Percentiles rank a stretch among this genome's conserved stretches.
Conservation (phyloP, 2,329 filamentous ascomycete genomes). For the Fusarium kyushuense region DNA sequence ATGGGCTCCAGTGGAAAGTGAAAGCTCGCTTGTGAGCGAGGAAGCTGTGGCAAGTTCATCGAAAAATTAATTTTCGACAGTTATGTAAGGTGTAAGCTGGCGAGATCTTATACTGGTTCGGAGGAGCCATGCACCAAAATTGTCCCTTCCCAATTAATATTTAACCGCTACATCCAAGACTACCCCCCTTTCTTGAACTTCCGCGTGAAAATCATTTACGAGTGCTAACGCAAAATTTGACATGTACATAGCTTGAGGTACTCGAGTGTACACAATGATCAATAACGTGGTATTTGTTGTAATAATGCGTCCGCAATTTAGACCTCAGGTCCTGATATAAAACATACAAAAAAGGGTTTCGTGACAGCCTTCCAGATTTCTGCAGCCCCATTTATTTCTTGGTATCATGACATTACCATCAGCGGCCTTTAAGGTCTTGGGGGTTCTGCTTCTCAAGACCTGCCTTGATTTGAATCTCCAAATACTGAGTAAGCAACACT, state of each 20-base stretch:
- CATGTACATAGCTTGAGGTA: background rate
- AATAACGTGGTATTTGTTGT: slow-evolving; percentile 22
- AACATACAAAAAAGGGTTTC: slow-evolving; percentile 40
- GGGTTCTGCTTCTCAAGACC: slow-evolving; percentile 14
- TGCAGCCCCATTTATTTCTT: slow-evolving; percentile 18
- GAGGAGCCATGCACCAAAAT: too few species aligned
- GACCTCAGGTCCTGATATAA: slow-evolving; percentile 38
- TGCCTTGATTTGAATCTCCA: slow-evolving; percentile 31
- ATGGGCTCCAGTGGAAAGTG: slow-evolving; percentile 59
- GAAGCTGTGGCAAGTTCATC: slow-evolving; percentile 6
- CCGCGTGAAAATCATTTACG: background rate
- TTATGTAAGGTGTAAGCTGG: slow-evolving; percentile 9
- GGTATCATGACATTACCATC: slow-evolving; percentile 13
- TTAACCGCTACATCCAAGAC: background rate
- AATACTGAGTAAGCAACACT: slow-evolving; percentile 29
- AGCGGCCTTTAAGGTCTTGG: background rate
- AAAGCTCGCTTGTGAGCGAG: slow-evolving; percentile 60
- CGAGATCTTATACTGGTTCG: too few species aligned
- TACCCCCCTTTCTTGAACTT: too few species aligned
- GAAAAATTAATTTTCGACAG: background rate
- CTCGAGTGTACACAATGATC: background rate
- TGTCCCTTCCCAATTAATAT: too few species aligned
- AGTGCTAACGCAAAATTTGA: background rate
- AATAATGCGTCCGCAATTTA: slow-evolving; percentile 19
- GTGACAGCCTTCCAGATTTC: slow-evolving; percentile 24